phyloP scores from a whole-genome alignment of 2,329 filamentous ascomycete genomes.

The Monosporascus sp. region DNA sequence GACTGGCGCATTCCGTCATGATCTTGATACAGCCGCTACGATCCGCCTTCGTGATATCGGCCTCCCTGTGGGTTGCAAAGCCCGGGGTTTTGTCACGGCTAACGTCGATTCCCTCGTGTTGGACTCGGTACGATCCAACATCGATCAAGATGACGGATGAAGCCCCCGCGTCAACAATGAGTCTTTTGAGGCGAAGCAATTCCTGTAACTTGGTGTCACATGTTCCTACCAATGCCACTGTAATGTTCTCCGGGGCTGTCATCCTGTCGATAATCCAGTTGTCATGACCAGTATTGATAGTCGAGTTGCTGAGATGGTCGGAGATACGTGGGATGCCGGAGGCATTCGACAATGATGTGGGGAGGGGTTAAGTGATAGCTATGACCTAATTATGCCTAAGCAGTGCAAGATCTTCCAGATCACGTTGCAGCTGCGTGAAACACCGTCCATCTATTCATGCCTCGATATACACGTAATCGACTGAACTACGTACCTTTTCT shows the following conservation, averaged over 20 bases:
- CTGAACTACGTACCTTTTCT: neutral
- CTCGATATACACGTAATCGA: neutral
- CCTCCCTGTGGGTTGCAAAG: constrained; percentile 27
- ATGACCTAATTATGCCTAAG: neutral
- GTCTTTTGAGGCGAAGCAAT: constrained; percentile 45
- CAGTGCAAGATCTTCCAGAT: neutral
- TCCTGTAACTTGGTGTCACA: constrained; percentile 60
- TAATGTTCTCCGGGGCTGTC: neutral
- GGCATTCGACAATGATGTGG: neutral
- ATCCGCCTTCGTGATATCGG: constrained; percentile 33
- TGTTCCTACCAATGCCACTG: constrained; percentile 49
- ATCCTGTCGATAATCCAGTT: neutral
- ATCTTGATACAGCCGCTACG: constrained; percentile 51
- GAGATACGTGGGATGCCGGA: too few species aligned
- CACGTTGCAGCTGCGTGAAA: neutral
- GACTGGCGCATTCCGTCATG: constrained; percentile 45
- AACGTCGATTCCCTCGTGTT: constrained; percentile 42
- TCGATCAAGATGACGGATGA: constrained; percentile 46
- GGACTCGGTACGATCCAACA: constrained; percentile 42
- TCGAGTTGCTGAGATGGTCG: too few species aligned
- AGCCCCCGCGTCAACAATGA: constrained; percentile 30
- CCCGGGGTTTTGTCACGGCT: constrained; percentile 34
- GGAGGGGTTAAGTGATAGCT: neutral
- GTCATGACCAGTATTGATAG: too few species aligned
- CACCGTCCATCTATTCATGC: neutral